Percentiles rank a stretch among this genome's conserved stretches.
Conservation (phyloP, 139 green algal genomes). For the Coccomyxa sp. region DNA sequence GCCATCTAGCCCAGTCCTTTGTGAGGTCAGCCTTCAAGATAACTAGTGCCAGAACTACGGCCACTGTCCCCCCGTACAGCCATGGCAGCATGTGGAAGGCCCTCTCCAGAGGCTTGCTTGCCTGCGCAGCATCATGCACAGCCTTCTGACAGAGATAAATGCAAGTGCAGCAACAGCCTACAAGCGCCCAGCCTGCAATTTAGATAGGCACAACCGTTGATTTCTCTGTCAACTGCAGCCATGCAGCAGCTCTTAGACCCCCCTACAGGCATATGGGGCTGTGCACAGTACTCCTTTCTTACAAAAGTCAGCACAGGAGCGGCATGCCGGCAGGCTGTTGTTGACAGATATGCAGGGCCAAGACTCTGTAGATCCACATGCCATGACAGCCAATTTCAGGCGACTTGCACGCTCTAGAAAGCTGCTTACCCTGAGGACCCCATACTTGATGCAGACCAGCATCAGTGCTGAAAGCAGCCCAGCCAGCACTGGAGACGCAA, state of each 20-base stretch:
- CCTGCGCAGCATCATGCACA: not conserved
- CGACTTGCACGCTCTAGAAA: too few species aligned
- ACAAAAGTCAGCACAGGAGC: too few species aligned
- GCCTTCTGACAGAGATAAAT: not conserved
- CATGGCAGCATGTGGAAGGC: slow-evolving; percentile 10
- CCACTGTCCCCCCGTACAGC: slow-evolving; percentile 16
- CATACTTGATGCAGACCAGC: slow-evolving; percentile 2
- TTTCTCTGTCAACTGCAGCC: too few species aligned
- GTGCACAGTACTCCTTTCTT: too few species aligned
- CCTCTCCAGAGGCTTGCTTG: not conserved
- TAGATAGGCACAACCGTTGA: too few species aligned
- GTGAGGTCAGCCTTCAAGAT: slow-evolving; percentile 16
- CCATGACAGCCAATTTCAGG: too few species aligned
- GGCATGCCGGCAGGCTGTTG: too few species aligned
- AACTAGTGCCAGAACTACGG: slow-evolving; percentile 14
- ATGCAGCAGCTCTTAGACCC: too few species aligned
- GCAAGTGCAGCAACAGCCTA: not conserved
- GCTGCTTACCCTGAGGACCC: slow-evolving; percentile 7
- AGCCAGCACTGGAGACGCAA: slow-evolving; percentile 14
- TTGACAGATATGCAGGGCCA: too few species aligned
- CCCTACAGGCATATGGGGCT: too few species aligned
- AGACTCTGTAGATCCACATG: too few species aligned
- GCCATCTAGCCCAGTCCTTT: slow-evolving; percentile 13
- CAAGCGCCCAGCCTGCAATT: slow-evolving; percentile 3
- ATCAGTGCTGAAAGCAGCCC: slow-evolving; percentile 9